Base-by-base conservation (phyloP, 1,284 basidiomycete species). In the Lentinula novae-zelandiae region DNA sequence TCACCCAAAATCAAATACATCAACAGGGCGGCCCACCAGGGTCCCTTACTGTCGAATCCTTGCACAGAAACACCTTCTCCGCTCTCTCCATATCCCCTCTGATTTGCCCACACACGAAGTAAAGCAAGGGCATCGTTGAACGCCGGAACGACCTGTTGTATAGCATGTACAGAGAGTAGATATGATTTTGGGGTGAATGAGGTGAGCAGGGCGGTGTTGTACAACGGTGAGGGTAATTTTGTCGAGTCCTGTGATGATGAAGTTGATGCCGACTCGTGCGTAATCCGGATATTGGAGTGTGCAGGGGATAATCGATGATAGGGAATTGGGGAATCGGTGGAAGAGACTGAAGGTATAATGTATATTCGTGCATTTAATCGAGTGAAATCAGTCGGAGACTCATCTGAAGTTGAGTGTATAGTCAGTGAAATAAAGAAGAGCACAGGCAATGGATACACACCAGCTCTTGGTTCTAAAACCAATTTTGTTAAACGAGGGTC, bases 41-140 rank as follows among this genome's bases (percentile, higher is more conserved):
- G 75, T 0, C 89, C 90, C 48, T 78, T 81, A 53, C 78, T 83
- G 68, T 85, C 88, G 65, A 88, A 88, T 0, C 90, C 92, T 42
- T 80, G 78, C 1, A 91, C 78, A 64, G 87, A 89, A 61, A 84
- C 69, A 46, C 75, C 70, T 39, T 75, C 70, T 42, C 73, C 67
- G 4, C 85, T 82, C 55, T 77, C 77, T 1, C 84, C 81, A 65
- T 93, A 93, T 0, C 93, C 94, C 20, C 95, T 83, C 70, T 96
- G 92, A 59, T 89, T 89, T 1, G 93, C 92, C 96, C 96, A 98
- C 17, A 96, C 84, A 20, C 93, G 84, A 59, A 98, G 83, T 9
- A 98, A 78, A 1, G 89, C 79, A 17, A 94, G 75, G 6, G 93
- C 93, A 62, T 96, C 91, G 1, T 76, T 73, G 69, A 93, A 94